These are phyloP conservation scores for Dipteronia sinensis DNA, from an alignment of 345 rosid species.

Conservation along the genomic window DNA sequence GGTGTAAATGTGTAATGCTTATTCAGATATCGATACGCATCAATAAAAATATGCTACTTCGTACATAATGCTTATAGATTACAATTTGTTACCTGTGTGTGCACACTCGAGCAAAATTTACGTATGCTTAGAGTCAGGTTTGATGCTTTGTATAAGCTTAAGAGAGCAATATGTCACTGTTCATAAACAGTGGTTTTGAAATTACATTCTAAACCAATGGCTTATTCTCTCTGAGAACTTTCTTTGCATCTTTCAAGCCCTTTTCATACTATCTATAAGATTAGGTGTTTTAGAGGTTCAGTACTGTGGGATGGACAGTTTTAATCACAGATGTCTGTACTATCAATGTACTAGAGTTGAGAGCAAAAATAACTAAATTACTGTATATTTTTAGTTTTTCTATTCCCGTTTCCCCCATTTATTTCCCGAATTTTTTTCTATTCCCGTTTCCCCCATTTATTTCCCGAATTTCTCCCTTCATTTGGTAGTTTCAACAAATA, in stretches of 20 bases:
- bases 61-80: background rate
- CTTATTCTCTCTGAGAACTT: background rate
- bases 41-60: background rate
- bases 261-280: background rate
- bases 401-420: background rate
- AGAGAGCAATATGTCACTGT: background rate
- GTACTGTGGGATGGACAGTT: too few relatives aligned
- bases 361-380: too few relatives aligned
- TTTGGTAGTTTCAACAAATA: too few relatives aligned
- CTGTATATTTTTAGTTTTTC: background rate
- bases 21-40: background rate
- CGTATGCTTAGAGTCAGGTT: background rate
- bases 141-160: conserved; percentile 1
- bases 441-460: background rate
- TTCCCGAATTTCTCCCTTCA: too few relatives aligned
- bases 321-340: too few relatives aligned
- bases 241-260: background rate
- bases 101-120: background rate
- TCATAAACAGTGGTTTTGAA: background rate
- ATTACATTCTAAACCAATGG: background rate
- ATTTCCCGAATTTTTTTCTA: background rate
- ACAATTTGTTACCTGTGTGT: background rate
- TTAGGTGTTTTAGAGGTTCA: background rate
- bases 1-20: background rate
- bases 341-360: too few relatives aligned